Evolutionary conservation across 139 green algal species (phyloP), one percentile per base, ranked within the genome.

Genomic region (Tetradesmus obliquus): DNA sequence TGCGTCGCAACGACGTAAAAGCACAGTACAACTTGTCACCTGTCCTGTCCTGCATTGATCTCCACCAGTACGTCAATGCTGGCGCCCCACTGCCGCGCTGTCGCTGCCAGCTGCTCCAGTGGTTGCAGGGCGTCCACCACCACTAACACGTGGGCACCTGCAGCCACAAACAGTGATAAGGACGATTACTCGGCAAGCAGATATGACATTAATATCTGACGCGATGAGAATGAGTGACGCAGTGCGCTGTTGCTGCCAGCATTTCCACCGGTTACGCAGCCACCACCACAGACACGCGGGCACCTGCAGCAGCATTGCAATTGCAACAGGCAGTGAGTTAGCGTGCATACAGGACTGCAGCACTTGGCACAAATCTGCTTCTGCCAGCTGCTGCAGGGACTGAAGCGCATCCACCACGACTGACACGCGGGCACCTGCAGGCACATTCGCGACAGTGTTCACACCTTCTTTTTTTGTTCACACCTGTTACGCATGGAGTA

Each of bases 21-120:
- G 32, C 32, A 45, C 32, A 45, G 32, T 45, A 45, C 32, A 45
- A 45, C 32, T 45, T 45, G 32, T 6, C 60, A 93, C 86, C 93
- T 92, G 93, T 95, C 91, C 57, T 95, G 93, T 3, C 93, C 93
- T 20, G 91, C 93, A 83, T 95, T 95, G 24, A 94, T 51, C 84
- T 95, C 94, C 66, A 95, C 91, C 51, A 95, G 86, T 24, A 95
- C 92, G 3, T 92, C 83, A 4, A 95, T 54, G 12, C 13, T 79
- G 53, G 82, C 60, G 13, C 58, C 55, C 57, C 57, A 88, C n/a
- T 8, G 57, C 7, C 60, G 55, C 6, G 91, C 92, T 10, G 60
- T 84, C 1, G 15, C 54, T 1, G 87, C 82, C 5, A 95, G 84
- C 81, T 74, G n/a, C 66, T 82, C 20, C 79, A 95, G 71, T n/a